These are phyloP conservation scores for Dioscorea dumetorum DNA, from an alignment of 106 monocot species.

Conservation along the genomic window DNA sequence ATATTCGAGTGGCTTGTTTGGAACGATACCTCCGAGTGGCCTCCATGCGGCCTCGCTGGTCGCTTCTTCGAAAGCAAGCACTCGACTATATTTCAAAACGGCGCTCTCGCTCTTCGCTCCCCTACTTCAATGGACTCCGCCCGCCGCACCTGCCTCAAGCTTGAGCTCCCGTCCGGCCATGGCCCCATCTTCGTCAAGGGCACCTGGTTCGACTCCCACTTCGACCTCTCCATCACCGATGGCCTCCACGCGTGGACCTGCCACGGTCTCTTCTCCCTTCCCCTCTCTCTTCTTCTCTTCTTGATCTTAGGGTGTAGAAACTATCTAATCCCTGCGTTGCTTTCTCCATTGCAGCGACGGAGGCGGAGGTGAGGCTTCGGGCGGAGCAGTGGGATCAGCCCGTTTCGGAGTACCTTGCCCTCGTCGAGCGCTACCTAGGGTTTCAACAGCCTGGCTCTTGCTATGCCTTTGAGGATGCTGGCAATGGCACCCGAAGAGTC, in stretches of 20 bases:
- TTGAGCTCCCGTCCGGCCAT: conserved; percentile 29
- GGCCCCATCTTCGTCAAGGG: conserved; percentile 67
- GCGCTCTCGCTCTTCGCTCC: neutral
- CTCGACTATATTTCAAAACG: neutral
- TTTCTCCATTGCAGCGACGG: conserved; percentile 30
- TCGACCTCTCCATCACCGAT: conserved; percentile 75
- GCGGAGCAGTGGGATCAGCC: conserved; percentile 95
- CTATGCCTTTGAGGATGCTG: conserved; percentile 81
- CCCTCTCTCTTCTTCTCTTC: neutral
- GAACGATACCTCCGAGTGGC: neutral
- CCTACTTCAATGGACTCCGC: neutral
- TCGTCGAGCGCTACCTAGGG: conserved; percentile 68
- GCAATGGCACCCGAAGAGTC: conserved; percentile 58
- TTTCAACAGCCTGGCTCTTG: conserved; percentile 69
- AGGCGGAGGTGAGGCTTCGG: conserved; percentile 61
- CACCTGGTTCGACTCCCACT: conserved; percentile 59
- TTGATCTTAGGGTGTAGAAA: neutral
- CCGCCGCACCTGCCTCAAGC: conserved; percentile 65
- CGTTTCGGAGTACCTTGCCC: conserved; percentile 47
- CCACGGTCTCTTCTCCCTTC: conserved; percentile 23
- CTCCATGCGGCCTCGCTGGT: neutral
- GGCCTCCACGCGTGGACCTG: conserved; percentile 70
- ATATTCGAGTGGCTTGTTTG: neutral
- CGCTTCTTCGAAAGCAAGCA: neutral
- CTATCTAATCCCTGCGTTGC: neutral